Base-by-base conservation (phyloP, 1,284 basidiomycete genomes). In the Sphagnurus paluster region DNA sequence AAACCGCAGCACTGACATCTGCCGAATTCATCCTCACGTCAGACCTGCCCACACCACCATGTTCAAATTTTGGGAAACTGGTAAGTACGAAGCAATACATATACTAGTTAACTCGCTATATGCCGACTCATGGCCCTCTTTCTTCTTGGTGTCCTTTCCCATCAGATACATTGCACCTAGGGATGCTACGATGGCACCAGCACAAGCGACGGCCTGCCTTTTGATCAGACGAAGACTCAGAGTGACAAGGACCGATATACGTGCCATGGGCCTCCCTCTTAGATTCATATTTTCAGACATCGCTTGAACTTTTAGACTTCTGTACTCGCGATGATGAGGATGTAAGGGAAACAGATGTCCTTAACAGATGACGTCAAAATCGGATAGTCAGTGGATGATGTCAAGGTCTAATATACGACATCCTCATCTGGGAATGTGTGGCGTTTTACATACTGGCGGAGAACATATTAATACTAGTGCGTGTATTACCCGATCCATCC, bases 401-500 rank as follows among this genome's bases (percentile, higher is more conserved):
- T 30, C 30, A 9, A 26, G 25, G 25, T 26, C 25, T 26, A 26
- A 26, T 11, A n/a, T 25, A 25, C 26, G 25, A n/a, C 40, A 42
- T 44, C 39, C 39, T 47, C 46, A 47, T 47, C 9, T 2, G 4
- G 5, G 32, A 26, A 17, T 29, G 17, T 14, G 3, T 38, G 14
- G 11, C 30, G 36, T 11, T 39, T 59, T 60, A 69, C 64, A 67
- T 68, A 26, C 57, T 61, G 21, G 44, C 48, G 3, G 61, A 59
- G 50, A 69, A 70, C 64, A 69, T 69, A 14, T 44, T 53, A 14
- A 70, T 68, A 44, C 67, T 67, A 25, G 52, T 56, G 16, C 67
- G 59, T 13, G 65, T 67, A 28, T 63, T 66, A 29, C 69, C 68
- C 29, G 62, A 62, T 10, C 63, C 52, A 50, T 72, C 69, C 11